A percentile compares a stretch with the other conserved stretches of the same genome.
phyloP scores from a whole-genome alignment of 2,329 filamentous ascomycete genomes.

The Cladosporium colombiae region DNA sequence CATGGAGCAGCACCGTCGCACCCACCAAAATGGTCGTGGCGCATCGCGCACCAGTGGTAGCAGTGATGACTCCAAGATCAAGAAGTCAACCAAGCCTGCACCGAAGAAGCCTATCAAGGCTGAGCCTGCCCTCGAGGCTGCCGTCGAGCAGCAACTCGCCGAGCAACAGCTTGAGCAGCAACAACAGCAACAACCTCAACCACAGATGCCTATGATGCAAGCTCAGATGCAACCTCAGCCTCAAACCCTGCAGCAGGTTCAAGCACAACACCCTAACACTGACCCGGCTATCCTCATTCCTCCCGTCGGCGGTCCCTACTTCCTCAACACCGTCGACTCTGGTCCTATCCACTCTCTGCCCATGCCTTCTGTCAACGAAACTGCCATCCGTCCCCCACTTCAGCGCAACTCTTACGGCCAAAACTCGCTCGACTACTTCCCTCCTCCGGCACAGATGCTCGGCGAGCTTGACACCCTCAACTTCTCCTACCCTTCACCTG shows the following conservation, averaged over 20 bases:
- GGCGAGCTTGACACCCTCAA: constrained; percentile 37
- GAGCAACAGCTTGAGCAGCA: constrained; percentile 33
- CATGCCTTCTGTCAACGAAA: constrained; percentile 36
- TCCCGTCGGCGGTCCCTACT: constrained; percentile 36
- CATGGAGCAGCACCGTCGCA: constrained; percentile 83
- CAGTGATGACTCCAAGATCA: constrained; percentile 46
- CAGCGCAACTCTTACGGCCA: constrained; percentile 34
- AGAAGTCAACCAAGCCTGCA: constrained; percentile 44
- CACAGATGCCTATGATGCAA: constrained; percentile 19
- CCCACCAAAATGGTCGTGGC: constrained; percentile 61
- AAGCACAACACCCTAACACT: constrained; percentile 16
- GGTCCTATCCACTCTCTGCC: constrained; percentile 39
- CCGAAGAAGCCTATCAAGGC: constrained; percentile 35
- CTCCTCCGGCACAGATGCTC: constrained; percentile 32
- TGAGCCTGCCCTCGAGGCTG: constrained; percentile 36
- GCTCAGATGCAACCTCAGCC: constrained; percentile 25
- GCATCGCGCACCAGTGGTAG: constrained; percentile 41
- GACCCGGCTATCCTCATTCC: constrained; percentile 34
- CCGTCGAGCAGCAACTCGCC: constrained; percentile 38
- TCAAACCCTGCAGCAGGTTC: constrained; percentile 13
- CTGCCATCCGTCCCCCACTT: constrained; percentile 34
- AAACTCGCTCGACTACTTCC: constrained; percentile 38
- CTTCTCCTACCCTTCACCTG: constrained; percentile 41
- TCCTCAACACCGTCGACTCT: constrained; percentile 34
- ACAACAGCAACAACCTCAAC: constrained; percentile 20